Conservation (phyloP, 805 yeast species). For the Metschnikowia continentalis region DNA sequence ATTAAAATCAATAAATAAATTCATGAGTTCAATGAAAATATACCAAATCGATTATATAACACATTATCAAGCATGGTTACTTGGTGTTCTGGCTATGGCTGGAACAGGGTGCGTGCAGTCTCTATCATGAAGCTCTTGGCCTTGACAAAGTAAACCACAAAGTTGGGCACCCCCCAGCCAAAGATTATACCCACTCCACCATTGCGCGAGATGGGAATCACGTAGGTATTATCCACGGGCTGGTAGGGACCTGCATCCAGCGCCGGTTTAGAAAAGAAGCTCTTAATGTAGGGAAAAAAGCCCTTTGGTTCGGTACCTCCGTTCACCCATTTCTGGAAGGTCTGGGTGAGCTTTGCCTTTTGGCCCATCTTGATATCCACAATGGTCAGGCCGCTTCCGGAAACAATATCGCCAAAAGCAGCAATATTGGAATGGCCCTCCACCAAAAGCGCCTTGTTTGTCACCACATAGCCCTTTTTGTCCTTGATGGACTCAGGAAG, state of each 20-base stretch:
- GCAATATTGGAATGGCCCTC: slow-evolving; percentile 24
- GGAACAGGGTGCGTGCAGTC: slow-evolving; percentile 18
- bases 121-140: slow-evolving; percentile 26
- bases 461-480: slow-evolving; percentile 25
- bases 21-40: too few species aligned
- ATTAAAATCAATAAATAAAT: too few species aligned
- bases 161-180: slow-evolving; percentile 28
- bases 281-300: background rate
- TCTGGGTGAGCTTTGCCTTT: slow-evolving; percentile 11
- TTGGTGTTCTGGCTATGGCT: background rate
- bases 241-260: slow-evolving; percentile 1
- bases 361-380: slow-evolving; percentile 27
- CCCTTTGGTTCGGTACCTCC: background rate
- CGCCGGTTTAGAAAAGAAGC: background rate
- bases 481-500: slow-evolving; percentile 23
- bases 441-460: slow-evolving; percentile 25
- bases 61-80: too few species aligned
- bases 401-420: slow-evolving; percentile 34
- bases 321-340: slow-evolving; percentile 5
- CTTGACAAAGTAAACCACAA: slow-evolving; percentile 25
- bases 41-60: too few species aligned
- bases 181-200: slow-evolving; percentile 34
- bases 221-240: slow-evolving; percentile 12
- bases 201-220: slow-evolving; percentile 31
- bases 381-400: slow-evolving; percentile 20